Conservation (phyloP, 805 yeast species). For the Spathaspora sp. region DNA sequence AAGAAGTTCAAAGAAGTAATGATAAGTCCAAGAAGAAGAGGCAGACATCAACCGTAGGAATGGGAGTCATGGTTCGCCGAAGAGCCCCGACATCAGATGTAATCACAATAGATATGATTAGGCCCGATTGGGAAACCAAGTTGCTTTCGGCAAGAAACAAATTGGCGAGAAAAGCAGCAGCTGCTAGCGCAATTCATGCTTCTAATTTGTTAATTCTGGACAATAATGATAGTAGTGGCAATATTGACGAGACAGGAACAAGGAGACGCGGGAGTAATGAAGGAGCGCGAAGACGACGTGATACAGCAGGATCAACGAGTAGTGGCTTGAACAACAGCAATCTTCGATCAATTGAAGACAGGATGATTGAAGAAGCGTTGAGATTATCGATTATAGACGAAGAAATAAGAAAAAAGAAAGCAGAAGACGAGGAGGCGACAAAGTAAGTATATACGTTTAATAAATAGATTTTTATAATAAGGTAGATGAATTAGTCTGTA, state of each 20-base stretch:
- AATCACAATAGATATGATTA: constrained; percentile 72
- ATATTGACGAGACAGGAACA: constrained; percentile 20
- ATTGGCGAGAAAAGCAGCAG: constrained; percentile 83
- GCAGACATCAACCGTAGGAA: neutral
- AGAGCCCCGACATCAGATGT: constrained; percentile 55
- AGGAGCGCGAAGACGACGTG: constrained; percentile 3
- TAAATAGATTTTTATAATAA: neutral
- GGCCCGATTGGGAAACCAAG: constrained; percentile 91
- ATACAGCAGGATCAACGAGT: neutral
- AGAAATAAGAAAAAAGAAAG: constrained; percentile 44
- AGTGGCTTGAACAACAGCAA: neutral
- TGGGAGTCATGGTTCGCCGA: constrained; percentile 4
- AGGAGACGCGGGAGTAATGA: constrained; percentile 6
- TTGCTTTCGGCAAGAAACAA: constrained; percentile 69
- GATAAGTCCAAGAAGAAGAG: neutral
- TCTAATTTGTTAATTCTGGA: constrained; percentile 61
- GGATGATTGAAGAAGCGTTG: constrained; percentile 84
- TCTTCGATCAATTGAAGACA: constrained; percentile 44
- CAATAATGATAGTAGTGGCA: constrained; percentile 10
- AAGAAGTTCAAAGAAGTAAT: constrained; percentile 3
- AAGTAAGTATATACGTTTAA: neutral
- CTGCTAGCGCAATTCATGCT: constrained; percentile 92
- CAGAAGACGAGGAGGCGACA: constrained; percentile 13
- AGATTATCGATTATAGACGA: constrained; percentile 70
- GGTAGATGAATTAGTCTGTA: neutral